These are phyloP conservation scores for Fusarium miscanthi DNA, from an alignment of 2,329 filamentous ascomycete genomes.

Conservation along the genomic window DNA sequence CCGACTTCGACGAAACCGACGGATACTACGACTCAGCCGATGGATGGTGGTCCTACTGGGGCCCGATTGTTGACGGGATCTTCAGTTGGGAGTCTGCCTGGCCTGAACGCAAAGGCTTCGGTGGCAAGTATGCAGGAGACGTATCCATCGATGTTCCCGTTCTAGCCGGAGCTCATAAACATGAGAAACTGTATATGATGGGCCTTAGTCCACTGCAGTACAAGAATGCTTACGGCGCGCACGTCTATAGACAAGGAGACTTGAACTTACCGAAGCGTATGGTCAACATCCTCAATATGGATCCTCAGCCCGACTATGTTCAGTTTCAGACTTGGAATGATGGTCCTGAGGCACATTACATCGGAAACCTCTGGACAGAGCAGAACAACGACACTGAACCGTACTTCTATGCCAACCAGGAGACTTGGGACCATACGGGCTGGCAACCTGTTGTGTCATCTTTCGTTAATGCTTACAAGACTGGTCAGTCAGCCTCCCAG, in stretches of 20 bases:
- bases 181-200: neutral
- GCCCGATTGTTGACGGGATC: neutral
- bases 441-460: neutral
- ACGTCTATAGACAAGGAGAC: neutral
- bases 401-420: neutral
- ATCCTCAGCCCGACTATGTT: neutral
- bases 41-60: neutral
- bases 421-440: neutral
- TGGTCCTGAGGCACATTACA: neutral
- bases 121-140: neutral
- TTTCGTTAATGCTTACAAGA: neutral
- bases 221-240: neutral
- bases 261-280: neutral
- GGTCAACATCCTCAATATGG: neutral
- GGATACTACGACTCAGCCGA: neutral
- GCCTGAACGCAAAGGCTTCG: neutral
- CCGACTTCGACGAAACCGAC: neutral
- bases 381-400: neutral
- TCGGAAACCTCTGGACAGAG: neutral
- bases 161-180: neutral
- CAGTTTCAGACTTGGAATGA: neutral
- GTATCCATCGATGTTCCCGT: neutral
- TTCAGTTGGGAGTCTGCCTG: neutral
- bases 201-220: neutral
- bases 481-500: neutral